Evolutionary conservation across 108 stramenopile genomes (phyloP).

Genomic region (Seminavis robusta): DNA sequence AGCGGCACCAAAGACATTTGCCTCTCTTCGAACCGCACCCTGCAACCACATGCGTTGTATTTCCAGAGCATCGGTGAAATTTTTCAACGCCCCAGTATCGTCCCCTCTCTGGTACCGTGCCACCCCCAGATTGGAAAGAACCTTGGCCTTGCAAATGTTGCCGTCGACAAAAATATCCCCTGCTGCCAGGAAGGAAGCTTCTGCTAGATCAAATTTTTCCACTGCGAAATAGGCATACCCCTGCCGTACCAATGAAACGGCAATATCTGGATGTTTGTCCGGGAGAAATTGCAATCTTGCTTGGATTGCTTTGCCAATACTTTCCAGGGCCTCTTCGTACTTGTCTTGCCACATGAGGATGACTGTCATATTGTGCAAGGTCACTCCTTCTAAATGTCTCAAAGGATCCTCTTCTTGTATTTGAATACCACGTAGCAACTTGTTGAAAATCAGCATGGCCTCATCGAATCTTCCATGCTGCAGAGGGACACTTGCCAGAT

Average conservation of each 20-base stretch:
- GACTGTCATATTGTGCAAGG: constrained; percentile 54
- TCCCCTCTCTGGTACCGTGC: constrained; percentile 31
- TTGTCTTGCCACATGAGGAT: constrained; percentile 31
- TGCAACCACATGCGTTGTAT: constrained; percentile 49
- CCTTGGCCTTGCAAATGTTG: constrained; percentile 31
- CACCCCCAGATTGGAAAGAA: constrained; percentile 57
- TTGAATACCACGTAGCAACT: constrained; percentile 30
- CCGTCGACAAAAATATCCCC: constrained; percentile 12
- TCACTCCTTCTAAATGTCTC: constrained; percentile 22
- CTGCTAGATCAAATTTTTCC: constrained; percentile 17
- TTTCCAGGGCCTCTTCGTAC: constrained; percentile 26
- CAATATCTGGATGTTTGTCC: constrained; percentile 31
- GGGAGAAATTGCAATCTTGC: constrained; percentile 27
- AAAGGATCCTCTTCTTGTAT: constrained; percentile 7
- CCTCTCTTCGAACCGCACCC: constrained; percentile 35
- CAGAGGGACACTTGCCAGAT: constrained; percentile 27
- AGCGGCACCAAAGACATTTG: constrained; percentile 46
- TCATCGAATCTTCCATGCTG: constrained; percentile 25
- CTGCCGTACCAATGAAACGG: constrained; percentile 35
- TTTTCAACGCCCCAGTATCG: constrained; percentile 25
- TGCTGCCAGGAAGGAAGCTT: constrained; percentile 24
- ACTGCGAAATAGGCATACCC: constrained; percentile 39
- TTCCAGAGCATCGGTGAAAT: constrained; percentile 40
- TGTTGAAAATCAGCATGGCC: constrained; percentile 37
- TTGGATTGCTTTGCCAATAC: constrained; percentile 31